Conservation (phyloP, 2,329 filamentous ascomycete species). For the Trichoderma arundinaceum region DNA sequence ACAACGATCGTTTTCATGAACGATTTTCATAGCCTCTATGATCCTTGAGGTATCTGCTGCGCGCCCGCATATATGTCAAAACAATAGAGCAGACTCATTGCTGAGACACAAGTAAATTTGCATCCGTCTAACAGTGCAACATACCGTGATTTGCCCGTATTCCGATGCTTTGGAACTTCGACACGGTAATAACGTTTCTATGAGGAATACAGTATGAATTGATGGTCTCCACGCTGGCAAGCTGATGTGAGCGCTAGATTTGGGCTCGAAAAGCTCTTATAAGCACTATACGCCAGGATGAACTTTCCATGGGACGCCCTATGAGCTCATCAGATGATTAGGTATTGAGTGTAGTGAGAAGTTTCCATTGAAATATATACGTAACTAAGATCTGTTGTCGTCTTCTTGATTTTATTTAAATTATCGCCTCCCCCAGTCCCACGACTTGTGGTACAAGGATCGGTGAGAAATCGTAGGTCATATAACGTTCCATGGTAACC, state of each 20-base stretch:
- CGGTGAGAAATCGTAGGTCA: too few species aligned
- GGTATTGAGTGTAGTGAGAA: not conserved
- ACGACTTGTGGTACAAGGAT: too few species aligned
- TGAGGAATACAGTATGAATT: not conserved
- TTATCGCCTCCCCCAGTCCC: too few species aligned
- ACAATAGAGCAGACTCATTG: not conserved
- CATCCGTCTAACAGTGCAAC: too few species aligned
- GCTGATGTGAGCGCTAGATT: slow-evolving; percentile 12
- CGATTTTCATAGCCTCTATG: too few species aligned
- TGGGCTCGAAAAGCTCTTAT: not conserved
- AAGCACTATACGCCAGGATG: not conserved
- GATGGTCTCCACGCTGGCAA: not conserved
- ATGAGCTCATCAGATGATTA: not conserved
- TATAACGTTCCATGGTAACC: too few species aligned
- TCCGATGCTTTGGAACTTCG: not conserved
- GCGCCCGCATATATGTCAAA: too few species aligned
- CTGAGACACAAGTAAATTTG: too few species aligned
- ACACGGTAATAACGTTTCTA: not conserved
- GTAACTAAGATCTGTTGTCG: not conserved
- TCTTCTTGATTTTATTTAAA: too few species aligned
- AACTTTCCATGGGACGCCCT: not conserved
- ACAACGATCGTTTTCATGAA: too few species aligned
- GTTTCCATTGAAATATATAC: not conserved
- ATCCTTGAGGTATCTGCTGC: too few species aligned
- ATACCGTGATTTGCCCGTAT: too few species aligned